Conservation (phyloP, 2,329 filamentous ascomycete species). For the Dactylellina cionopaga region DNA sequence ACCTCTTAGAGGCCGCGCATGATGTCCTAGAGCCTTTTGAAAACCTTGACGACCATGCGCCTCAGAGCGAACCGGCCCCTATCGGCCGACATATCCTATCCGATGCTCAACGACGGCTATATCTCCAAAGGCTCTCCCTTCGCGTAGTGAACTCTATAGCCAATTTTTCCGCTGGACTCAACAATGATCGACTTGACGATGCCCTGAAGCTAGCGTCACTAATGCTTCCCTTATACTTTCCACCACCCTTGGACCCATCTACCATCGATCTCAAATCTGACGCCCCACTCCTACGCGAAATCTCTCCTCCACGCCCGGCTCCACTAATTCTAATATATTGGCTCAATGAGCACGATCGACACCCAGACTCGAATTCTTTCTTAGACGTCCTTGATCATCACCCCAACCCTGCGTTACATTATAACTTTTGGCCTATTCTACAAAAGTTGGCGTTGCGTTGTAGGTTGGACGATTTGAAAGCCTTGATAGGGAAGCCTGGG, state of each 20-base stretch:
- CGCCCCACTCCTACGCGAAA: slow-evolving; percentile 29
- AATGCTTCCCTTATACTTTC: slow-evolving; percentile 46
- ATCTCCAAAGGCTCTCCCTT: slow-evolving; percentile 36
- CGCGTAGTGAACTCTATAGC: slow-evolving; percentile 34
- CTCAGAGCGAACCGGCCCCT: slow-evolving; percentile 19
- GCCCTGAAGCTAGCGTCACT: slow-evolving; percentile 28
- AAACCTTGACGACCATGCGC: slow-evolving; percentile 12
- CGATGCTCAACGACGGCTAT: slow-evolving; percentile 29
- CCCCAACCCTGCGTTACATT: slow-evolving; percentile 34
- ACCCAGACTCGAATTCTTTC: slow-evolving; percentile 18
- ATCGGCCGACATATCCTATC: slow-evolving; percentile 45
- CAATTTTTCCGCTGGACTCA: slow-evolving; percentile 30
- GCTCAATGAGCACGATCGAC: slow-evolving; percentile 37
- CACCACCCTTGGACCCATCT: slow-evolving; percentile 33
- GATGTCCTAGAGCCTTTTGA: slow-evolving; percentile 34
- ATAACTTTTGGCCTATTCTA: slow-evolving; percentile 43
- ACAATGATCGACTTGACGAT: slow-evolving; percentile 39
- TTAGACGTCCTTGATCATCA: slow-evolving; percentile 27
- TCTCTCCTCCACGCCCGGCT: slow-evolving; percentile 35
- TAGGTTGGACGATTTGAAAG: slow-evolving; percentile 29
- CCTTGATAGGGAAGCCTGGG: slow-evolving; percentile 19
- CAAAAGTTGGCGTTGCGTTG: slow-evolving; percentile 49
- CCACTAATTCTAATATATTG: slow-evolving; percentile 39
- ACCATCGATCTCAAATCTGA: slow-evolving; percentile 39
- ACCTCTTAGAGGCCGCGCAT: slow-evolving; percentile 35